Percentiles rank a stretch among this genome's conserved stretches.
Evolutionary conservation across 1,139 yeast genomes (phyloP).

Genomic region (Arxiozyma telluris): DNA sequence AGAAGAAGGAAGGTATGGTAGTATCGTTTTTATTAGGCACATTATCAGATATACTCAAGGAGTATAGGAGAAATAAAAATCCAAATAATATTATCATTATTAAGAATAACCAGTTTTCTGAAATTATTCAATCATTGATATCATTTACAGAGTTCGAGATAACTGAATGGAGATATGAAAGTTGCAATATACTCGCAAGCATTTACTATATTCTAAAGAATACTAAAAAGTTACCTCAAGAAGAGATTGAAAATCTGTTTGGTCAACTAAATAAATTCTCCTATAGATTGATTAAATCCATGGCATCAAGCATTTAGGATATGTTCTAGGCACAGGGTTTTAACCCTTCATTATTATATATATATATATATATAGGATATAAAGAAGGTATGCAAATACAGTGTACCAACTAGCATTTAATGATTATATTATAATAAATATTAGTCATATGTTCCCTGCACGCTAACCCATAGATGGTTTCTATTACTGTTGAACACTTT

Average conservation of each 20-base stretch:
- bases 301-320: slow-evolving; percentile 4
- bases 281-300: slow-evolving; percentile 9
- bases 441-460: no score
- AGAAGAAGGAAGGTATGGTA: slow-evolving; percentile 9
- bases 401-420: not conserved
- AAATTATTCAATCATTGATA: slow-evolving; percentile 17
- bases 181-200: slow-evolving; percentile 11
- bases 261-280: slow-evolving; percentile 6
- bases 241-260: slow-evolving; percentile 8
- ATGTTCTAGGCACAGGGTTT: not conserved
- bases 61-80: not conserved
- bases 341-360: not conserved
- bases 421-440: no score
- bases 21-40: slow-evolving; percentile 19
- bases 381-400: no score
- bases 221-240: not conserved
- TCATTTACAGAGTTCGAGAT: slow-evolving; percentile 9
- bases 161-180: slow-evolving; percentile 18
- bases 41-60: slow-evolving; percentile 6
- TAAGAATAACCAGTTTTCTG: slow-evolving; percentile 14
- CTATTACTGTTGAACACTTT: not conserved
- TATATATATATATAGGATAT: not conserved
- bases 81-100: not conserved
- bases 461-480: no score
- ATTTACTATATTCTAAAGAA: slow-evolving; percentile 3